Percentiles rank a stretch among this genome's conserved stretches.
These are phyloP conservation scores for Helichrysum umbraculigerum DNA, from an alignment of 129 eudicot species.

Conservation along the genomic window DNA sequence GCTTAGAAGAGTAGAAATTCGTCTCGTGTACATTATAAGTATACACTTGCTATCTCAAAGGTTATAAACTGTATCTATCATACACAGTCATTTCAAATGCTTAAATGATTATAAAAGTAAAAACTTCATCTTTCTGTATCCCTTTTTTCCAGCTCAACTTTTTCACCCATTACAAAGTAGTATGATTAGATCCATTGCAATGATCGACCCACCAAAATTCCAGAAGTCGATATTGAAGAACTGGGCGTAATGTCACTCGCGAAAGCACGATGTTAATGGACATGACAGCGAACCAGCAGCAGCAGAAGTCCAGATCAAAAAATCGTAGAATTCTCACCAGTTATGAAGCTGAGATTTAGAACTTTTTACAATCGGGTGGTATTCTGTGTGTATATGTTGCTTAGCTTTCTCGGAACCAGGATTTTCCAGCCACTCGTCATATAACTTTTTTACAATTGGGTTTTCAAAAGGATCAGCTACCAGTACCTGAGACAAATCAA, in stretches of 20 bases:
- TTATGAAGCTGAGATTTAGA: constrained; percentile 72
- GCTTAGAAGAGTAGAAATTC: background rate
- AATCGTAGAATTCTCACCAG: constrained; percentile 47
- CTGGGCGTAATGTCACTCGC: background rate
- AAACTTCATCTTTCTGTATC: background rate
- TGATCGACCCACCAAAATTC: background rate
- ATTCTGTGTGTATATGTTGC: constrained; percentile 64
- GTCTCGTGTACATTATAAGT: background rate
- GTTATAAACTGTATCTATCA: background rate
- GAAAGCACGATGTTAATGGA: background rate
- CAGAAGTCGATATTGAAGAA: background rate
- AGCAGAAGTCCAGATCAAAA: too few relatives aligned
- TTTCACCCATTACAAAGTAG: background rate
- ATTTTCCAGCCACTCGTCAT: constrained; percentile 70
- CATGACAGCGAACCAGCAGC: background rate
- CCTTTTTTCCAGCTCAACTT: too few relatives aligned
- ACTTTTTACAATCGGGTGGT: constrained; percentile 77
- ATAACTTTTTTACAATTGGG: constrained; percentile 55
- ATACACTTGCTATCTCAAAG: background rate
- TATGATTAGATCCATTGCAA: background rate
- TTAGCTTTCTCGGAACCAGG: constrained; percentile 92
- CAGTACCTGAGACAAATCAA: constrained; percentile 46
- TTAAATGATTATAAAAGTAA: background rate
- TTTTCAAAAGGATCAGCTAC: constrained; percentile 72
- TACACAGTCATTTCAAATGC: too few relatives aligned